phyloP scores from a whole-genome alignment of 805 yeast species.

The Peterozyma toletana region DNA sequence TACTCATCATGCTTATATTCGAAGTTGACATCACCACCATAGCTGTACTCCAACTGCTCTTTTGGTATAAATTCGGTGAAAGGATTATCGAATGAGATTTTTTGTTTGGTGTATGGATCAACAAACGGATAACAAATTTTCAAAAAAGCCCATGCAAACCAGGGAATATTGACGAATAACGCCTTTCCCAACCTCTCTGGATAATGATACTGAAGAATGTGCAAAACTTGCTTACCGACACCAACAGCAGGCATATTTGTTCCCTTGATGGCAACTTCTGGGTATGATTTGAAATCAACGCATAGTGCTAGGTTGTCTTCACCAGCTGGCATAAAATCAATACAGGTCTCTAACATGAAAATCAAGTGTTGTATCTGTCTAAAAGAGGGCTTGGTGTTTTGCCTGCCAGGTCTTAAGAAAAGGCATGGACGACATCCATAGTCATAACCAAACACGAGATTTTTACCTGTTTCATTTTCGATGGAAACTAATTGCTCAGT shows the following conservation, averaged over 20 bases:
- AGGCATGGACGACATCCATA: conserved; percentile 87
- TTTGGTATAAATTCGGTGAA: conserved; percentile 75
- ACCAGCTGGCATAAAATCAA: conserved; percentile 93
- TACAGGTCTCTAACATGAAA: conserved; percentile 84
- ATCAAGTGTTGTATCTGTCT: conserved; percentile 96
- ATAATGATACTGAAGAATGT: conserved; percentile 92
- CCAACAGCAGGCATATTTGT: conserved; percentile 83
- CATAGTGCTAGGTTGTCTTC: conserved; percentile 89
- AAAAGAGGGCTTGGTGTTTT: conserved; percentile 84
- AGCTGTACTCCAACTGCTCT: conserved; percentile 74
- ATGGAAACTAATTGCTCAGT: conserved; percentile 46
- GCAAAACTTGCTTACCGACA: conserved; percentile 86
- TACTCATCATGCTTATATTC: conserved; percentile 73
- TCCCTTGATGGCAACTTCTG: conserved; percentile 42
- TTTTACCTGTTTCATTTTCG: conserved; percentile 90
- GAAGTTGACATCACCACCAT: conserved; percentile 83
- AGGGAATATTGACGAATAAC: conserved; percentile 84
- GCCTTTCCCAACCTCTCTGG: conserved; percentile 97
- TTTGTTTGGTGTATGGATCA: conserved; percentile 92
- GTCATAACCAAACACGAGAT: conserved; percentile 86
- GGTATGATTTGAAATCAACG: conserved; percentile 85
- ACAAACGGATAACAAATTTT: conserved; percentile 92
- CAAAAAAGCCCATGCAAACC: conserved; percentile 88
- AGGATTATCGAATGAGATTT: conserved; percentile 86
- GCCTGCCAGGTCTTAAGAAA: conserved; percentile 90